Conservation (phyloP, 768 basidiomycete genomes). For the Butyriboletus loyo region DNA sequence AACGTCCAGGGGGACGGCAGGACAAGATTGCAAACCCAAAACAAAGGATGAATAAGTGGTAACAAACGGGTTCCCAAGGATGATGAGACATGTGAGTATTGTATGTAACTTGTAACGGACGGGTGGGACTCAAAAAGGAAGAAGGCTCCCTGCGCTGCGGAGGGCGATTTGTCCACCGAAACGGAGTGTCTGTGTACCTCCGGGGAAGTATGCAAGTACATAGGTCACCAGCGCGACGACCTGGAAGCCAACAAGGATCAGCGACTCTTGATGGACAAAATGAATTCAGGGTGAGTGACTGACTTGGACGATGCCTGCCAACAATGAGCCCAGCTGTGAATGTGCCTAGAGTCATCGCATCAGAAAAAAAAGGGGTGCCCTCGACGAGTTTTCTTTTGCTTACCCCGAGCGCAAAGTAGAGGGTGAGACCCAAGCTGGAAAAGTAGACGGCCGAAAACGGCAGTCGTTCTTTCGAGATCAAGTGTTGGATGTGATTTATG, state of each 20-base stretch:
- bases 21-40: slow-evolving; percentile 1
- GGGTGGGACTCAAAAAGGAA: slow-evolving; percentile 58
- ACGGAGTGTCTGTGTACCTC: slow-evolving; percentile 75
- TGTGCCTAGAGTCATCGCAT: slow-evolving; percentile 47
- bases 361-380: neutral
- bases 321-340: slow-evolving; percentile 82
- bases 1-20: neutral
- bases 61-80: neutral
- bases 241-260: slow-evolving; percentile 33
- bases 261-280: neutral
- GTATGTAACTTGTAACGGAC: neutral
- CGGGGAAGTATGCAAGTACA: slow-evolving; percentile 94
- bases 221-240: slow-evolving; percentile 85
- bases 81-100: neutral
- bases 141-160: slow-evolving; percentile 76
- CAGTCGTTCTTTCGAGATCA: slow-evolving; percentile 75
- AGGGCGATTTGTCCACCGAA: slow-evolving; percentile 79
- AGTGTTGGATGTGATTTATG: slow-evolving; percentile 87
- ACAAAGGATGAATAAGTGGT: slow-evolving; percentile 5
- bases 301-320: slow-evolving; percentile 79
- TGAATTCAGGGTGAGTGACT: slow-evolving; percentile 5
- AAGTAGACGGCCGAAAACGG: slow-evolving; percentile 87
- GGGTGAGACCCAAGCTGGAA: slow-evolving; percentile 74
- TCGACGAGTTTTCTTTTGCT: neutral
- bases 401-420: slow-evolving; percentile 91